Base-by-base conservation (phyloP, 2,329 filamentous ascomycete species). In the Calonectria pseudoreteaudii region DNA sequence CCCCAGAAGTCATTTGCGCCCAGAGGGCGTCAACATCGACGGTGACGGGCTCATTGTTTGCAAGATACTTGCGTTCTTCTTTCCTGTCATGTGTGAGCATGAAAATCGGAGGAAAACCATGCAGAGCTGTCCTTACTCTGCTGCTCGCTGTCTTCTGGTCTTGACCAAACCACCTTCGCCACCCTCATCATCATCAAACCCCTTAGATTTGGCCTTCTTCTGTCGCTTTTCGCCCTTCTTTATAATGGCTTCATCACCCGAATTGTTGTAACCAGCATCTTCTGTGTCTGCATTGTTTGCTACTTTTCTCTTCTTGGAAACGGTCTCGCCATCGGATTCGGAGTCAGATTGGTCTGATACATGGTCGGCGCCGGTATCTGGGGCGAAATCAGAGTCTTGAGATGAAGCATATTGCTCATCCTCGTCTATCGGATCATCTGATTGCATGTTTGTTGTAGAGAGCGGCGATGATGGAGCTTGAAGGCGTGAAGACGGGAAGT, bases 351-450 rank as follows among this genome's bases (percentile, higher is more conserved):
- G 86, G 7, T 88, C 87, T 0, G 87, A 88, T 18, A 84, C 86
- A 20, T 85, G 87, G 38, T 86, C 87, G n/a, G 84, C 81, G 34
- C 81, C 88, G 23, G 87, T 86, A 58, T 91, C 91, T n/a, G 90
- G 91, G 30, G 92, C 90, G 75, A 95, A 95, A 81, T 95, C 93
- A 13, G 93, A 94, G 81, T 95, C 93, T 77, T 94, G 91, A 4
- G 93, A 92, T 2, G 93, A 94, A 20, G 88, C 90, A 79, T 94
- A 94, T 72, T 91, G 86, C 73, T 90, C 89, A 38, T 91, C 88
- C 28, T 88, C 87, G 23, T 89, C 87, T 66, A 81, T 80, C 70
- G 83, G 76, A 26, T 84, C 82, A 62, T 88, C 86, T 62, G 84
- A 79, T 16, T 85, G 78, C 88, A 90, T 90, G 67, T 75, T 84